phyloP scores from a whole-genome alignment of 73 alveolate genomes.

The Tetrahymena borealis region DNA sequence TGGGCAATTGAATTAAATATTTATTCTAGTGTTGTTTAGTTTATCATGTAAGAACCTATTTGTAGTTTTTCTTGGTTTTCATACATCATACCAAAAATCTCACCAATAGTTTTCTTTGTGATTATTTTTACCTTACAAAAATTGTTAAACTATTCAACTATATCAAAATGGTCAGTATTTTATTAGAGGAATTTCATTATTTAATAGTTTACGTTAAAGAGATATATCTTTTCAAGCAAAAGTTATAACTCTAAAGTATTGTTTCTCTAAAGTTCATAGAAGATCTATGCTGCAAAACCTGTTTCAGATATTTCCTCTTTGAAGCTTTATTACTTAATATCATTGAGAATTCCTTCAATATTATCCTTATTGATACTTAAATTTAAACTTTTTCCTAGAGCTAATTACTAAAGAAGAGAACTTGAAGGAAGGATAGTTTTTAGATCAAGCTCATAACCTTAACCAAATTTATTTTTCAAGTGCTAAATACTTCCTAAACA shows the following conservation, averaged over 20 bases:
- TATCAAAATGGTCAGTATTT: background rate
- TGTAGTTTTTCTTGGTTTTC: background rate
- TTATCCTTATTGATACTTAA: background rate
- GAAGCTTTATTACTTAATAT: background rate
- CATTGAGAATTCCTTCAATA: background rate
- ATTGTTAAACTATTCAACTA: background rate
- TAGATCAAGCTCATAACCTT: conserved; percentile 69
- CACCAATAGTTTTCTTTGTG: background rate
- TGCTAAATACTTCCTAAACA: conserved; percentile 91
- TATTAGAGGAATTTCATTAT: background rate
- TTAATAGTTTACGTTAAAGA: background rate
- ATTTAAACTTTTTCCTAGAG: background rate
- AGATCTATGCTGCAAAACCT: background rate
- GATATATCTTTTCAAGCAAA: background rate
- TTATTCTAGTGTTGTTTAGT: background rate
- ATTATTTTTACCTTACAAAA: background rate
- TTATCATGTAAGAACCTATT: background rate
- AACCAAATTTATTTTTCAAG: conserved; percentile 80
- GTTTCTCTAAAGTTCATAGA: background rate
- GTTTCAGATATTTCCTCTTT: background rate
- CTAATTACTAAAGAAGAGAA: background rate
- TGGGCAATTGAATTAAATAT: background rate
- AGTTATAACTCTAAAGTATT: background rate
- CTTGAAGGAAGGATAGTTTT: conserved; percentile 17
- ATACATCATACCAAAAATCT: background rate